These are phyloP conservation scores for Penicillium brasilianum DNA, from an alignment of 2,329 filamentous ascomycete species.

Conservation along the genomic window DNA sequence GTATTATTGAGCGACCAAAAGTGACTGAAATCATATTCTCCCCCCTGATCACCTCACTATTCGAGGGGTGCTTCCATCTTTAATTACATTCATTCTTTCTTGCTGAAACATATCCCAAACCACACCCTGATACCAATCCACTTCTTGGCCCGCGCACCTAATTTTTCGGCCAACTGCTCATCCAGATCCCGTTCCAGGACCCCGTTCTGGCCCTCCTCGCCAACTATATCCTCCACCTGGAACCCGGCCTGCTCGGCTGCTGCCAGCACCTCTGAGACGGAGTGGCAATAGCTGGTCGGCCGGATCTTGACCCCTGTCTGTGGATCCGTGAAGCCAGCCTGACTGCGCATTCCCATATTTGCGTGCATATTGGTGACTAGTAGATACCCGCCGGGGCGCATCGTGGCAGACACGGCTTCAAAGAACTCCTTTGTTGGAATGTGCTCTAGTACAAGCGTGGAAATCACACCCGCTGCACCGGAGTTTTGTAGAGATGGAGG, in stretches of 20 bases:
- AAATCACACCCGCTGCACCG: slow-evolving; percentile 56
- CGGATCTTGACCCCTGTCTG: slow-evolving; percentile 62
- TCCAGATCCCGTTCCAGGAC: slow-evolving; percentile 54
- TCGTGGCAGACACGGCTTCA: slow-evolving; percentile 47
- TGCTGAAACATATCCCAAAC: slow-evolving; percentile 57
- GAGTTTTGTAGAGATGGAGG: slow-evolving; percentile 24
- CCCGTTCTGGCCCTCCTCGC: slow-evolving; percentile 22
- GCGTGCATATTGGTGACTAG: slow-evolving; percentile 72
- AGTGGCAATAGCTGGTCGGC: slow-evolving; percentile 64
- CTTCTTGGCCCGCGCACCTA: slow-evolving; percentile 66
- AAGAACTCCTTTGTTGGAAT: slow-evolving; percentile 65
- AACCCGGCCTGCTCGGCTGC: slow-evolving; percentile 56
- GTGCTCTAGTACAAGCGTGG: slow-evolving; percentile 69
- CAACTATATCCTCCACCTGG: slow-evolving; percentile 43
- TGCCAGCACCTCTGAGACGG: slow-evolving; percentile 56
- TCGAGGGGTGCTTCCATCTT: not conserved
- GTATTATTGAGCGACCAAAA: slow-evolving; percentile 19
- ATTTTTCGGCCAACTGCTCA: slow-evolving; percentile 60
- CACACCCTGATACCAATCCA: slow-evolving; percentile 65
- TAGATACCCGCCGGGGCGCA: slow-evolving; percentile 56
- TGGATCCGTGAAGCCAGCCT: slow-evolving; percentile 66
- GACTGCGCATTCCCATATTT: slow-evolving; percentile 64
- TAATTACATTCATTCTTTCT: slow-evolving; percentile 27
- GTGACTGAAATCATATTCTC: slow-evolving; percentile 15
- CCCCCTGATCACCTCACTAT: slow-evolving; percentile 7